Percentiles rank a stretch among this genome's conserved stretches.
Evolutionary conservation across 2,329 filamentous ascomycete species (phyloP).

Genomic region (Fusarium sp.): DNA sequence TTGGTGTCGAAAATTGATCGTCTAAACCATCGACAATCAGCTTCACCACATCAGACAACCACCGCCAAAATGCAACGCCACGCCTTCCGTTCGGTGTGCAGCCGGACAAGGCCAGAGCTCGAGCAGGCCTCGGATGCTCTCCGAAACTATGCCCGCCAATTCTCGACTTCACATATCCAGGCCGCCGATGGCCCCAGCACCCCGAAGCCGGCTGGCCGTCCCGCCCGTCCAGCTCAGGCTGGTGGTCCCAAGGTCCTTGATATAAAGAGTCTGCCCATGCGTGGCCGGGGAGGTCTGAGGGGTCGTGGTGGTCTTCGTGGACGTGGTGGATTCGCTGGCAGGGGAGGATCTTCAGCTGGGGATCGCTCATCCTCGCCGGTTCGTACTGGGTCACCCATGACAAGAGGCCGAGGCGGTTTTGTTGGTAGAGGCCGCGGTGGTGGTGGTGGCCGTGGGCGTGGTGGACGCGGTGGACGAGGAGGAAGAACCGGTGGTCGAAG

Average conservation of each 20-base stretch:
- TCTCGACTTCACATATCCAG: slow-evolving; percentile 54
- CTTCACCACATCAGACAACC: slow-evolving; percentile 35
- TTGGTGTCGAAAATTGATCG: slow-evolving; percentile 40
- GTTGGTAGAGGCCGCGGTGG: slow-evolving; percentile 33
- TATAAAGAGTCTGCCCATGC: slow-evolving; percentile 51
- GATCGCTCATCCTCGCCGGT: slow-evolving; percentile 25
- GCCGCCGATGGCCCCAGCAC: slow-evolving; percentile 44
- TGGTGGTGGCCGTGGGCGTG: slow-evolving; percentile 34
- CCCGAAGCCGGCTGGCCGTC: slow-evolving; percentile 40
- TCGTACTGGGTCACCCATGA: slow-evolving; percentile 11
- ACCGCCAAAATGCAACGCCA: slow-evolving; percentile 52
- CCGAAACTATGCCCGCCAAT: slow-evolving; percentile 50
- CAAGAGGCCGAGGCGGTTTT: slow-evolving; percentile 34
- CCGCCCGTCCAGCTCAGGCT: slow-evolving; percentile 22
- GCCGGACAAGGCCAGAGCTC: slow-evolving; percentile 51
- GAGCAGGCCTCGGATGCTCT: slow-evolving; percentile 48
- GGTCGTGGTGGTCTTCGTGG: slow-evolving; percentile 36
- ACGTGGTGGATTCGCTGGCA: slow-evolving; percentile 22
- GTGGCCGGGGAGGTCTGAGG: slow-evolving; percentile 41
- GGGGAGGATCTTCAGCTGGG: slow-evolving; percentile 26
- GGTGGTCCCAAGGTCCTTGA: slow-evolving; percentile 53
- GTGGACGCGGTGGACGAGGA: slow-evolving; percentile 30
- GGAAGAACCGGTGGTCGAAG: slow-evolving; percentile 27
- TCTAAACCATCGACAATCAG: slow-evolving; percentile 18
- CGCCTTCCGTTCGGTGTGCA: slow-evolving; percentile 53